Evolutionary conservation across 163 green algal genomes (phyloP), one percentile per base, ranked within the genome.

Genomic region (Scenedesmus sp.): DNA sequence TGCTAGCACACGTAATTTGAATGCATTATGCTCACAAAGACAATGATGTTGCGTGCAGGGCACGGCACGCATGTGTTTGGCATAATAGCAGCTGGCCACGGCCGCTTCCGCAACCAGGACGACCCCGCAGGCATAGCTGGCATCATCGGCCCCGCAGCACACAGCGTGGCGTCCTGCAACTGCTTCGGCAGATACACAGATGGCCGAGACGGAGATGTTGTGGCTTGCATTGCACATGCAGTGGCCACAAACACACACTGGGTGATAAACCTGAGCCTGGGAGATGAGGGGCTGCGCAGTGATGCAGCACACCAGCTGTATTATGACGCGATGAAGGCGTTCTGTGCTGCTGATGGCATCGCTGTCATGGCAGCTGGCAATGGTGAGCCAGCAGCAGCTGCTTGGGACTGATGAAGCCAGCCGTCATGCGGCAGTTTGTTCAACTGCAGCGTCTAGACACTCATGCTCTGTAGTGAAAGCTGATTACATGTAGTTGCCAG

Each of bases 51-150:
- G 34, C 34, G 34, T 79, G 70, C 70, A 79, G 70, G 12, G 23
- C 77, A 84, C 10, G 77, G 77, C 77, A 84, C 77, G 46, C 77
- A 84, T n/a, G 77, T 84, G 34, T 84, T 84, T 84, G 77, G 77
- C 26, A 84, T 57, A 12, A 57, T 57, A n/a, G 77, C 77, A 56
- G 77, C 77, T 59, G 34, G 77, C 34, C 34, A 56, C 8, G 77
- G 77, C 4, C 77, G 13, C 2, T 84, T 56, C 77, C 12, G 70
- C 5, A 5, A 52, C 6, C 70, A 79, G 7, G 20, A 79, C 23
- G 34, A 84, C 15, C 12, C 77, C 77, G n/a, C 34, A 26, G 46
- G 34, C 26, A n/a, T 34, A 56, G 77, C 77, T 26, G 77, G 77
- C 77, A 57, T 84, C 12, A 3, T 56, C 6, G 77, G 77, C 10